These are phyloP conservation scores for Venturia pyrina DNA, from an alignment of 2,329 filamentous ascomycete species.

Conservation along the genomic window DNA sequence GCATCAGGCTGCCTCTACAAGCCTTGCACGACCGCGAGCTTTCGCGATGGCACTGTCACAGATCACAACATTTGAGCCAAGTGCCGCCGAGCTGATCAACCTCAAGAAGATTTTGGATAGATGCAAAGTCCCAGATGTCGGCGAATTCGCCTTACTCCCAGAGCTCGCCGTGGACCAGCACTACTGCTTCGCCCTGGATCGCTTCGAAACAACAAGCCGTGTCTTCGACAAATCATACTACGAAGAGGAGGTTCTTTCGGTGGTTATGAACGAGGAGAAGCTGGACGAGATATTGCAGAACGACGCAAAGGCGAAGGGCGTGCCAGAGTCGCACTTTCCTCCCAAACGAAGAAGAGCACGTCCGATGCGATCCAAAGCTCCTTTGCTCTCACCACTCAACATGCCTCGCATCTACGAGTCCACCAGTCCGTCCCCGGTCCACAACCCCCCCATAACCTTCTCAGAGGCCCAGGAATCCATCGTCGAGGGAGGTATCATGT, in stretches of 20 bases:
- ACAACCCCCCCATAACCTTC: neutral
- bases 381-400: neutral
- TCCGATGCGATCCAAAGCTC: neutral
- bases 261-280: constrained; percentile 5
- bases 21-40: neutral
- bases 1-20: constrained; percentile 6
- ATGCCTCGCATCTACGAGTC: neutral
- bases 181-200: constrained; percentile 6
- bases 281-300: constrained; percentile 6
- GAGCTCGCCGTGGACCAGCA: constrained; percentile 3
- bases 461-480: neutral
- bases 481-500: neutral
- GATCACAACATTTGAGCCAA: constrained; percentile 5
- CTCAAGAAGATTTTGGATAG: constrained; percentile 3
- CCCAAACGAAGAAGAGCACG: neutral
- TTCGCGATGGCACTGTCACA: constrained; percentile 9
- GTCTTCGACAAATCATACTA: constrained; percentile 10
- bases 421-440: neutral
- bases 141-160: neutral
- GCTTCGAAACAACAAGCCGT: constrained; percentile 4
- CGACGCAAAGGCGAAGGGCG: constrained; percentile 6
- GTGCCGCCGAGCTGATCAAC: constrained; percentile 8
- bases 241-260: constrained; percentile 7
- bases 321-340: constrained; percentile 10
- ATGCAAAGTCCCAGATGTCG: constrained; percentile 12